Percentiles rank a stretch among this genome's conserved stretches.
Conservation (phyloP, 176 grass and related monocot genomes). For the Rhynchospora pubera region DNA sequence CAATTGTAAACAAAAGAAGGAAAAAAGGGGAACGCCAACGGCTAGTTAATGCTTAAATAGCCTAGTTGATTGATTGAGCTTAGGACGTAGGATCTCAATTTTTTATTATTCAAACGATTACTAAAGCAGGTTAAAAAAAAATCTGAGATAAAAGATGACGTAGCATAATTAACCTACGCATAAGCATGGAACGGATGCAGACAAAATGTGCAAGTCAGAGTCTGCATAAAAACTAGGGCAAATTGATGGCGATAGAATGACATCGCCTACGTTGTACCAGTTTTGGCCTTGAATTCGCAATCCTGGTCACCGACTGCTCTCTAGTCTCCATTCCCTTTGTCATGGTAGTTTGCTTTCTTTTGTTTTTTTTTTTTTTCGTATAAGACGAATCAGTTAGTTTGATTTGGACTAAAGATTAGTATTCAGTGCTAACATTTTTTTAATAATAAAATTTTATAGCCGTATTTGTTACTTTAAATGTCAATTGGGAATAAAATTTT, state of each 20-base stretch:
- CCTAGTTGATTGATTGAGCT: not conserved
- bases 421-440: too few species aligned
- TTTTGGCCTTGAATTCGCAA: not conserved
- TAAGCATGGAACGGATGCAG: not conserved
- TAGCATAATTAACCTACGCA: not conserved
- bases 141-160: not conserved
- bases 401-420: too few species aligned
- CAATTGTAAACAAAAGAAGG: not conserved
- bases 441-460: too few species aligned
- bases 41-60: not conserved
- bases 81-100: not conserved
- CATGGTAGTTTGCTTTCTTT: too few species aligned
- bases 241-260: not conserved
- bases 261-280: conserved; percentile 3
- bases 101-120: not conserved
- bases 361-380: too few species aligned
- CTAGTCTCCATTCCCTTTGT: too few species aligned
- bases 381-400: too few species aligned
- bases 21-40: not conserved
- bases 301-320: too few species aligned
- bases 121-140: not conserved
- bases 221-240: not conserved
- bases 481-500: too few species aligned
- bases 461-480: too few species aligned
- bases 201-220: not conserved